Conservation (phyloP, 148 eudicot genomes). For the Suaeda aralocaspica region DNA sequence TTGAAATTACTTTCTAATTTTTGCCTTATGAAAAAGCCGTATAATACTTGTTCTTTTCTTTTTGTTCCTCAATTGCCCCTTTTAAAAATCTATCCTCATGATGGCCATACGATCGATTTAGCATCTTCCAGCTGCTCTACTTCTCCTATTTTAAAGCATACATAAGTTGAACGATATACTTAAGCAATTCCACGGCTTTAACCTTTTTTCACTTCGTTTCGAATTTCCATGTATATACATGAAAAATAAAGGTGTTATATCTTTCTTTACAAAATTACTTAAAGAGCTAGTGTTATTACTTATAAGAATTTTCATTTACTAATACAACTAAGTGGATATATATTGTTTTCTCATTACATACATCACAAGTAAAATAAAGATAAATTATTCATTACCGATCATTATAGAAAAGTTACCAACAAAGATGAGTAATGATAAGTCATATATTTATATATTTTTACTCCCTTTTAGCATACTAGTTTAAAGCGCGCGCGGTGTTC, state of each 20-base stretch:
- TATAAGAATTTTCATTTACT: no score
- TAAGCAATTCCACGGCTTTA: neutral
- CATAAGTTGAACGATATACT: constrained; percentile 1
- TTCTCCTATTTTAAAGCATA: constrained; percentile 2
- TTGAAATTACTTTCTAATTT: neutral
- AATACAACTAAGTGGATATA: no score
- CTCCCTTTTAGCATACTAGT: no score
- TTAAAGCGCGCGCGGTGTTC: no score
- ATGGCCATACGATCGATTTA: constrained; percentile 5
- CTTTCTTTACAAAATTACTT: neutral
- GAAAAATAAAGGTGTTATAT: neutral
- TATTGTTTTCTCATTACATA: no score
- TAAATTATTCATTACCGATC: no score
- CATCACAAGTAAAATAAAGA: no score
- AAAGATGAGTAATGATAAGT: no score
- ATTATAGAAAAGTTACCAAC: no score
- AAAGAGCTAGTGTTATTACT: no score
- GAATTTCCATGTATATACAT: neutral
- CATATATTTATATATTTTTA: no score
- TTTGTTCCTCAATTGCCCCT: neutral
- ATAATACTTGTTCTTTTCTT: constrained; percentile 6
- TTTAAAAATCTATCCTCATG: constrained; percentile 5
- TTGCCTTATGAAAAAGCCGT: constrained; percentile 3
- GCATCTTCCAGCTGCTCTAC: constrained; percentile 22
- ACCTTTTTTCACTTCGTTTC: neutral